These are phyloP conservation scores for Termitomyces sp. DNA, from an alignment of 768 basidiomycete species.

Conservation along the genomic window DNA sequence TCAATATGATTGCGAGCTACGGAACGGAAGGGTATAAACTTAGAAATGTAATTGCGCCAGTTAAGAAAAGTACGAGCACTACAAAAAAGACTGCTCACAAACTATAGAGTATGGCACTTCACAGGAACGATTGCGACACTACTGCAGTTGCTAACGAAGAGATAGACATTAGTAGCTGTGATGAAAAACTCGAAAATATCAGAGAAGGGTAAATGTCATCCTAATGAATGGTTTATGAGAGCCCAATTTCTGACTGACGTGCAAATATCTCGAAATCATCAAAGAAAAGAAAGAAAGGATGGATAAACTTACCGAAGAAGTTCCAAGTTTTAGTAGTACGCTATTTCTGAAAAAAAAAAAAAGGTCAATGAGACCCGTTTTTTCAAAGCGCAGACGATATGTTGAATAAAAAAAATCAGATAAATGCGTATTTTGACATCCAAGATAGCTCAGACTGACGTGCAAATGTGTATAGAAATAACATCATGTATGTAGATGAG, in stretches of 20 bases:
- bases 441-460: constrained; percentile 39
- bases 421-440: constrained; percentile 18
- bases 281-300: constrained; percentile 7
- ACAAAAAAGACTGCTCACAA: not conserved
- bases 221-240: constrained; percentile 24
- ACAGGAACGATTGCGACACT: not conserved
- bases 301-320: not conserved
- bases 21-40: not conserved
- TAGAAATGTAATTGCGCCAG: constrained; percentile 3
- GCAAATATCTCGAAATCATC: constrained; percentile 56
- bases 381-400: not conserved
- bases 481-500: constrained; percentile 9
- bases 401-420: constrained; percentile 15
- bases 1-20: constrained; percentile 2
- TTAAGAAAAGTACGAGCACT: not conserved
- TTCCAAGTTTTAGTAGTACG: not conserved
- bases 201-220: constrained; percentile 44
- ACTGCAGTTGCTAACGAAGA: not conserved
- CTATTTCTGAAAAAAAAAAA: not conserved
- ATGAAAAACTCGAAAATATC: constrained; percentile 20
- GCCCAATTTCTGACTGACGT: constrained; percentile 54
- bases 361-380: not conserved
- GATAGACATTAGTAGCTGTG: constrained; percentile 3
- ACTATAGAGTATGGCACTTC: not conserved
- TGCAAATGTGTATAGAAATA: constrained; percentile 33